A percentile compares a stretch with the other conserved stretches of the same genome.
Conservation (phyloP, 148 eudicot genomes). For the Chenopodium formosanum region DNA sequence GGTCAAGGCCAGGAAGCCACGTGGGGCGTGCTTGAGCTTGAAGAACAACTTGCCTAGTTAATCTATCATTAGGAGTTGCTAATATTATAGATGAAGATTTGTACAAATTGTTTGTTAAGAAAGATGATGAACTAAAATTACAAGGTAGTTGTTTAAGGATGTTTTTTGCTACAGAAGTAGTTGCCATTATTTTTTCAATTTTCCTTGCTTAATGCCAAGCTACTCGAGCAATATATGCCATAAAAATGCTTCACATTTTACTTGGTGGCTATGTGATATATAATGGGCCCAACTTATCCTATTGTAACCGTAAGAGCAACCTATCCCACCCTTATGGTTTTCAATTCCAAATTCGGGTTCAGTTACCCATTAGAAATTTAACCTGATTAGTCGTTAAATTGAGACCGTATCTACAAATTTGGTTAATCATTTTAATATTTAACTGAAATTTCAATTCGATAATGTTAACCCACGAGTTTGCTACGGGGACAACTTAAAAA, state of each 20-base stretch:
- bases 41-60: conserved; percentile 29
- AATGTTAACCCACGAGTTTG: no score
- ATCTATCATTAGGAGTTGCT: conserved; percentile 15
- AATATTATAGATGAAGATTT: conserved; percentile 27
- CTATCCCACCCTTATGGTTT: neutral
- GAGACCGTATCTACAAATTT: no score
- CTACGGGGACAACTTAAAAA: no score
- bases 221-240: neutral
- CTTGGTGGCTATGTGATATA: conserved; percentile 9
- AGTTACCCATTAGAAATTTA: no score
- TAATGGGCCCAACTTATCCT: conserved; percentile 34
- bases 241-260: neutral
- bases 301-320: neutral
- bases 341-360: no score
- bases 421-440: no score
- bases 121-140: conserved; percentile 40
- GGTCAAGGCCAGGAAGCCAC: conserved; percentile 96
- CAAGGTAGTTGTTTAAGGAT: conserved; percentile 42
- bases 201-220: neutral
- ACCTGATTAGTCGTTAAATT: no score
- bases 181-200: conserved; percentile 32
- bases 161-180: conserved; percentile 38
- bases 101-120: conserved; percentile 28
- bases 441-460: no score
- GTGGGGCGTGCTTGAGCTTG: conserved; percentile 56